A percentile compares a stretch with the other conserved stretches of the same genome.
phyloP scores from a whole-genome alignment of 2,329 filamentous ascomycete species.

The Epichloe hybrida region DNA sequence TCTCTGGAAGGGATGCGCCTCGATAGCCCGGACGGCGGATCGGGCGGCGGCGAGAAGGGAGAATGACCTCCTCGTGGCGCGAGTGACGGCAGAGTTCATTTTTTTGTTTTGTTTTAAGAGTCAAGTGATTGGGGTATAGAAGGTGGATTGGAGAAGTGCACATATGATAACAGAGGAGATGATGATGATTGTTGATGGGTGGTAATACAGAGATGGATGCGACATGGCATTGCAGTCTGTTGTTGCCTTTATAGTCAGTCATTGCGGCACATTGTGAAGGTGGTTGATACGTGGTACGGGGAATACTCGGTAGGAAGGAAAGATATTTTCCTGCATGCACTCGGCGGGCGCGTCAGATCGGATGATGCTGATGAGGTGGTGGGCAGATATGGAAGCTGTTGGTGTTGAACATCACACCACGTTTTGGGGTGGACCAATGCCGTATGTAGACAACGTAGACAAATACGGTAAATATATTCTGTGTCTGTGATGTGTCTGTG shows the following conservation, averaged over 20 bases:
- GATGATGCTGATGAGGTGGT: background rate
- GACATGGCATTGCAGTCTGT: too few species aligned
- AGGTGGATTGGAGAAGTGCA: background rate
- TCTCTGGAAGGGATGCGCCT: constrained; percentile 24
- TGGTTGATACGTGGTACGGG: too few species aligned
- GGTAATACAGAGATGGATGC: too few species aligned
- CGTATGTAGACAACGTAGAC: too few species aligned
- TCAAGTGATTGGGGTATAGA: background rate
- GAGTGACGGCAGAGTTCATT: constrained; percentile 18
- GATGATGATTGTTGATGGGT: too few species aligned
- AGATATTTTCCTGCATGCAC: background rate
- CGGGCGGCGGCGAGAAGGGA: constrained; percentile 21
- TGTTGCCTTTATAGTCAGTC: too few species aligned
- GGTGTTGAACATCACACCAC: constrained; percentile 4
- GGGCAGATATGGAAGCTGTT: constrained; percentile 1
- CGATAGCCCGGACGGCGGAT: constrained; percentile 19
- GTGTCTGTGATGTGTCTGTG: background rate
- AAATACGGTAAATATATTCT: too few species aligned
- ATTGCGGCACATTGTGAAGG: too few species aligned
- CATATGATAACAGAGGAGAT: too few species aligned
- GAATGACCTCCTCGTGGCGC: constrained; percentile 20
- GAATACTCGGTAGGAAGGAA: too few species aligned
- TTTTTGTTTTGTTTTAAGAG: background rate
- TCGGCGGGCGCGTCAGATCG: too few species aligned
- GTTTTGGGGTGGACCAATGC: background rate